These are phyloP conservation scores for Mortierella sp. DNA, from an alignment of 371 early-diverging fungal species.

Conservation along the genomic window DNA sequence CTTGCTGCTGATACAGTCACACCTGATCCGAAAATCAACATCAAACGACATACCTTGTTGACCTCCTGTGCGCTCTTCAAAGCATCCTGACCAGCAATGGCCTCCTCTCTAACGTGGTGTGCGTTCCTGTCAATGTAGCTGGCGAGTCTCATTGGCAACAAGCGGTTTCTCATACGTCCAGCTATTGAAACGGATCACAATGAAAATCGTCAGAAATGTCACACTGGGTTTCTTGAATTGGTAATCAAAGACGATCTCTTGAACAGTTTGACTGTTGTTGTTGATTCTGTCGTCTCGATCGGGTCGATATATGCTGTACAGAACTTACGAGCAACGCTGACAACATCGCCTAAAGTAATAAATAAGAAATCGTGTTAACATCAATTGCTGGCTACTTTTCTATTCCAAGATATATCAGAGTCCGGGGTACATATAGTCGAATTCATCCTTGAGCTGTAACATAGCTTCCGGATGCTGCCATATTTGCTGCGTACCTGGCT, in stretches of 20 bases:
- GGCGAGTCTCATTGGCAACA: conserved; percentile 52
- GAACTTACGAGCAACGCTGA: conserved; percentile 47
- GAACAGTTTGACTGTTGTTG: background rate
- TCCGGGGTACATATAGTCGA: background rate
- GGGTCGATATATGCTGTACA: background rate
- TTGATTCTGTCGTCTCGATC: background rate
- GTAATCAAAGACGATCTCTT: background rate
- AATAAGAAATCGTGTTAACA: background rate
- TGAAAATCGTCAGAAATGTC: background rate
- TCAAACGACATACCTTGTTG: conserved; percentile 23
- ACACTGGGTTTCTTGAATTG: background rate
- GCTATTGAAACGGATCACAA: conserved; percentile 16
- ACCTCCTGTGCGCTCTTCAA: conserved; percentile 28
- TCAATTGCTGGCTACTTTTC: too few relatives aligned
- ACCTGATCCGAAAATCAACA: background rate
- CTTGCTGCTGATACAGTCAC: background rate
- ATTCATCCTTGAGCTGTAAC: too few relatives aligned
- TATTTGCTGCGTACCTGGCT: conserved; percentile 40
- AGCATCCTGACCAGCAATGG: conserved; percentile 32
- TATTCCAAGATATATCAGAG: background rate
- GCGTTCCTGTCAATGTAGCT: conserved; percentile 48
- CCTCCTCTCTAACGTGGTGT: conserved; percentile 19
- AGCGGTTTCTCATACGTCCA: conserved; percentile 55
- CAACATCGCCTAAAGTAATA: conserved; percentile 42
- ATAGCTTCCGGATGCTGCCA: background rate